A percentile compares a stretch with the other conserved stretches of the same genome.
These are phyloP conservation scores for Coniella vitis DNA, from an alignment of 2,329 filamentous ascomycete species.

Conservation along the genomic window DNA sequence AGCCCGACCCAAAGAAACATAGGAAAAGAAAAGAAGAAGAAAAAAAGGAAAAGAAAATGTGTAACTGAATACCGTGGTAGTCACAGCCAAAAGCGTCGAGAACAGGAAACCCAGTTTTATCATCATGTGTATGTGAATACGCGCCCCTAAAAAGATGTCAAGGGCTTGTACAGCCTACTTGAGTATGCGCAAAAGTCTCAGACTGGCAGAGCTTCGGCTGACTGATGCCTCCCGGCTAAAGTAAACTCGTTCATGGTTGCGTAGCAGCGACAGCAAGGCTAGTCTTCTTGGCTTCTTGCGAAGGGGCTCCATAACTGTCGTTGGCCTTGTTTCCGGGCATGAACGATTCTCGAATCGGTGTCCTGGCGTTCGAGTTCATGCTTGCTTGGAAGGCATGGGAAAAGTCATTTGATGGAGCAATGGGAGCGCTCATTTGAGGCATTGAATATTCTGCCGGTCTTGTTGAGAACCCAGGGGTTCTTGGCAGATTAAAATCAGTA, in stretches of 20 bases:
- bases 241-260: background rate
- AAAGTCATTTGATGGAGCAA: slow-evolving; percentile 47
- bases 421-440: slow-evolving; percentile 49
- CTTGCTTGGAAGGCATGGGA: slow-evolving; percentile 39
- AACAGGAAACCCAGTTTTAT: no score
- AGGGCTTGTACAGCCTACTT: no score
- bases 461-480: slow-evolving; percentile 31
- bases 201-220: background rate
- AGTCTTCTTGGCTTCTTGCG: slow-evolving; percentile 28
- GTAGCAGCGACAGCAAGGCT: slow-evolving; percentile 26
- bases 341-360: slow-evolving; percentile 40
- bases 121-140: no score
- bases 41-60: no score
- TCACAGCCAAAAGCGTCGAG: no score
- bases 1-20: no score
- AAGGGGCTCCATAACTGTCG: slow-evolving; percentile 24
- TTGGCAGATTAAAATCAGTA: slow-evolving; percentile 43
- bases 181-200: no score
- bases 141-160: no score
- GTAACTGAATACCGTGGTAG: no score
- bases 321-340: slow-evolving; percentile 19
- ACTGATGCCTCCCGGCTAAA: background rate
- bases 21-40: no score
- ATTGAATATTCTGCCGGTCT: slow-evolving; percentile 41
- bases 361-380: slow-evolving; percentile 30